Evolutionary conservation across 2,329 filamentous ascomycete genomes (phyloP), one percentile per base, ranked within the genome.

Genomic region (Fusarium pininemorale): DNA sequence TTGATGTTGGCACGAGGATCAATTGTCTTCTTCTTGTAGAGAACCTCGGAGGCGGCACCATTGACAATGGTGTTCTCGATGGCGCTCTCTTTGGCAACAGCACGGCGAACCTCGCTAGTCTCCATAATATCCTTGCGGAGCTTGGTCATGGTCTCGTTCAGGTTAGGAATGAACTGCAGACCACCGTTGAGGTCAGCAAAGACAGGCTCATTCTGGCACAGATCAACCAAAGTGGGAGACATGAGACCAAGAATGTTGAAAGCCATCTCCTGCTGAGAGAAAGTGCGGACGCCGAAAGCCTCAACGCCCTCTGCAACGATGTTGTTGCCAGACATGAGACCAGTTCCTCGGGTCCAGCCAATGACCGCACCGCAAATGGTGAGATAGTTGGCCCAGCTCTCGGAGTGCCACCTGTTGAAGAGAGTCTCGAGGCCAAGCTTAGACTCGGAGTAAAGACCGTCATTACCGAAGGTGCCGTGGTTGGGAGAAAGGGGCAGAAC

Each of bases 231-330:
- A 35, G 92, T 90, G 42, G 96, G 95, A 3, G 95, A 93, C 96
- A 99, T 98, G 60, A 99, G 90, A 77, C 96, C 96, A 50, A 99
- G 90, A 75, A 99, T 85, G 85, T 99, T 99, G 89, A 99, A 99
- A 22, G 96, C 96, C 96, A 99, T 99, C 84, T 99, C 96, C 82
- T 98, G 95, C 85, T 98, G 96, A 15, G 96, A 98, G 88, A 99
- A 99, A 8, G 96, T 99, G 78, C 96, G 95, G 32, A 98, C 96
- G 79, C 96, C 96, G 76, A 97, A 96, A 78, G 94, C 94, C 87
- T 99, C 96, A 64, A 99, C 94, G 69, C 96, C 96, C 83, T 98
- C 96, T 41, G 96, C 96, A 75, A 98, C 95, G 78, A 98, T 91
- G 84, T 99, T 98, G 88, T 98, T 98, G 80, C 93, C 95, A 76